These are phyloP conservation scores for Canariomyces notabilis DNA, from an alignment of 2,329 filamentous ascomycete species.

Conservation along the genomic window DNA sequence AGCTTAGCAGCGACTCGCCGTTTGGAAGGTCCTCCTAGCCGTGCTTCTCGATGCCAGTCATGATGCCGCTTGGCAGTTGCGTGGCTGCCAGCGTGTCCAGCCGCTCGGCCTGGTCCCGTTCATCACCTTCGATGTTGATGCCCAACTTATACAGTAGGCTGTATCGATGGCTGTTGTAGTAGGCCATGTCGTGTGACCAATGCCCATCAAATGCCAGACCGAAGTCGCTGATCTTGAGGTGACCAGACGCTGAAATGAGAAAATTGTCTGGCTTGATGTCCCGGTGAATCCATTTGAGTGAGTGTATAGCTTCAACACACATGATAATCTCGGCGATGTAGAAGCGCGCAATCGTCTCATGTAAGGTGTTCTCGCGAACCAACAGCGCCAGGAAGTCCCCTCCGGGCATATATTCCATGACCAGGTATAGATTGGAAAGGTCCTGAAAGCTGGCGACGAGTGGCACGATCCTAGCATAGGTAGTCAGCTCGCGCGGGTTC, in stretches of 20 bases:
- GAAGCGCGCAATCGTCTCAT: conserved; percentile 73
- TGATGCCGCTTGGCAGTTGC: conserved; percentile 39
- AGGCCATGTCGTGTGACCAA: conserved; percentile 85
- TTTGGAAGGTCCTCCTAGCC: conserved; percentile 30
- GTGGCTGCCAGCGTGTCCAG: conserved; percentile 33
- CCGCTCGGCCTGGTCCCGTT: conserved; percentile 57
- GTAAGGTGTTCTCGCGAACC: conserved; percentile 77
- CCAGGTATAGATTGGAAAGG: conserved; percentile 74
- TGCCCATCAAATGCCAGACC: conserved; percentile 92
- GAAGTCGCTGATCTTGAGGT: conserved; percentile 95
- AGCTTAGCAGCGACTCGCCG: conserved; percentile 55
- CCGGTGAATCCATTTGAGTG: conserved; percentile 84
- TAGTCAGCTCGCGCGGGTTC: conserved; percentile 11
- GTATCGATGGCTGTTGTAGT: conserved; percentile 80
- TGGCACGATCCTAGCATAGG: conserved; percentile 65
- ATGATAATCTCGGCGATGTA: conserved; percentile 96
- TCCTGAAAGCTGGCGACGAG: conserved; percentile 89
- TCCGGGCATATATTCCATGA: conserved; percentile 98
- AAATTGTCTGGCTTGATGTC: conserved; percentile 99
- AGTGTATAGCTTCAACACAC: conserved; percentile 88
- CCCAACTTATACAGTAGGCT: conserved; percentile 71
- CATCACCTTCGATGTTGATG: conserved; percentile 68
- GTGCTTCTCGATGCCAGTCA: conserved; percentile 34
- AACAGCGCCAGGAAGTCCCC: conserved; percentile 88
- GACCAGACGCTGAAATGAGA: conserved; percentile 78